Evolutionary conservation across 2,329 filamentous ascomycete genomes (phyloP).

Genomic region (Aspergillus sp.): DNA sequence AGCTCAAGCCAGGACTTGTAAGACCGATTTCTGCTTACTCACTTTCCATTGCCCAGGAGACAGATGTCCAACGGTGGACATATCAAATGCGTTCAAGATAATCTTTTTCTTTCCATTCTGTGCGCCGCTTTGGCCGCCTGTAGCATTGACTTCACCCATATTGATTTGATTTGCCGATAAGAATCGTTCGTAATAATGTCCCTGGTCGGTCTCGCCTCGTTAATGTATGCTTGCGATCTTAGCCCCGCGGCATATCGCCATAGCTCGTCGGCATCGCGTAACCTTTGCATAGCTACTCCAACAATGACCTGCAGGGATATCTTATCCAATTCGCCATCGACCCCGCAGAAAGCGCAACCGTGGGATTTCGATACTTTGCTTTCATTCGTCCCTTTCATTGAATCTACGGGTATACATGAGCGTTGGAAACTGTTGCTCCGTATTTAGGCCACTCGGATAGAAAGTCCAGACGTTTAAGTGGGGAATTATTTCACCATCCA

Average conservation of each 20-base stretch:
- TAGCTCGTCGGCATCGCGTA: conserved; percentile 13
- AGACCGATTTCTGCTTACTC: conserved; percentile 3
- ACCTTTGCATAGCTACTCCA: conserved; percentile 1
- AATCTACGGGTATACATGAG: neutral
- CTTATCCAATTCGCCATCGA: conserved; percentile 22
- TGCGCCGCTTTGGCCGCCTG: conserved; percentile 27
- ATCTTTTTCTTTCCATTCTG: conserved; percentile 51
- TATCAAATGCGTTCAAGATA: conserved; percentile 65
- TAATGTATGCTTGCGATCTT: neutral
- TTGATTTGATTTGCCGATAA: neutral
- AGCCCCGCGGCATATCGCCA: conserved; percentile 17
- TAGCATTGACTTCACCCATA: conserved; percentile 19
- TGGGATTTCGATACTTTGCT: neutral
- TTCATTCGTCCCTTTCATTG: neutral
- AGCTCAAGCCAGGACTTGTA: neutral
- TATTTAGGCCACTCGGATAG: neutral
- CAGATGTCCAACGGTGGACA: conserved; percentile 64
- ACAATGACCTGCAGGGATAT: neutral
- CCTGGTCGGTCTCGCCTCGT: conserved; percentile 5
- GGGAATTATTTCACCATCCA: conserved; percentile 9
- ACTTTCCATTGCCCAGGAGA: conserved; percentile 69
- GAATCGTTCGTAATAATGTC: neutral
- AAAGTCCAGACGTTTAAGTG: neutral
- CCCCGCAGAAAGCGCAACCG: conserved; percentile 18
- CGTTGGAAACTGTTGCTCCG: neutral